A percentile compares a stretch with the other conserved stretches of the same genome.
Conservation (phyloP, 306 rosid genomes). For the Arachis hypogaea region DNA sequence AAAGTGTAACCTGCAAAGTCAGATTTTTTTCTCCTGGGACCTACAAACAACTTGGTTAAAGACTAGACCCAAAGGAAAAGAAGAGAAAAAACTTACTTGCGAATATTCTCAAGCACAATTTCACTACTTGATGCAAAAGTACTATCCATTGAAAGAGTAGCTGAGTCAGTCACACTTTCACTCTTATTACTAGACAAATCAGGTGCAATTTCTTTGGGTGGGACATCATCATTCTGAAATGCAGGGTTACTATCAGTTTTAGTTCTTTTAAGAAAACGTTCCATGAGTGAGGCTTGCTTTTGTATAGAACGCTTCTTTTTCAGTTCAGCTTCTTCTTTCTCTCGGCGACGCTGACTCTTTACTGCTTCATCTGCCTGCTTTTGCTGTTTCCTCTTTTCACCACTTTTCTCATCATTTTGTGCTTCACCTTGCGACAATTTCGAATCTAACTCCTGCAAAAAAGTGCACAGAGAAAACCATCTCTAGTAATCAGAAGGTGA, state of each 20-base stretch:
- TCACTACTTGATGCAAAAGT: slow-evolving; percentile 54
- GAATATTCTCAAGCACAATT: slow-evolving; percentile 52
- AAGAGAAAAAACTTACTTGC: slow-evolving; percentile 52
- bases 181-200: slow-evolving; percentile 41
- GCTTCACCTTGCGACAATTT: slow-evolving; percentile 56
- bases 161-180: slow-evolving; percentile 52
- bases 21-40: slow-evolving; percentile 17
- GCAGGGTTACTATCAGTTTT: slow-evolving; percentile 47
- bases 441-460: slow-evolving; percentile 60
- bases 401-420: slow-evolving; percentile 56
- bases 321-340: slow-evolving; percentile 77
- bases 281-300: slow-evolving; percentile 90
- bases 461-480: slow-evolving; percentile 22
- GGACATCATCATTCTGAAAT: slow-evolving; percentile 44
- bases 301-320: slow-evolving; percentile 67
- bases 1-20: slow-evolving; percentile 65
- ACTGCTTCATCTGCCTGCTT: slow-evolving; percentile 81
- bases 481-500: slow-evolving; percentile 20
- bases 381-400: slow-evolving; percentile 60
- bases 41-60: background rate
- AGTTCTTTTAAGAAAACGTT: slow-evolving; percentile 75
- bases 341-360: slow-evolving; percentile 70
- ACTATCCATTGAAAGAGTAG: slow-evolving; percentile 72
- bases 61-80: slow-evolving; percentile 26
- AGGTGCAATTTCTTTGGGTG: slow-evolving; percentile 44